A percentile compares a stretch with the other conserved stretches of the same genome.
Evolutionary conservation across 257 asterid species (phyloP).

Genomic region (Mentha longifolia): DNA sequence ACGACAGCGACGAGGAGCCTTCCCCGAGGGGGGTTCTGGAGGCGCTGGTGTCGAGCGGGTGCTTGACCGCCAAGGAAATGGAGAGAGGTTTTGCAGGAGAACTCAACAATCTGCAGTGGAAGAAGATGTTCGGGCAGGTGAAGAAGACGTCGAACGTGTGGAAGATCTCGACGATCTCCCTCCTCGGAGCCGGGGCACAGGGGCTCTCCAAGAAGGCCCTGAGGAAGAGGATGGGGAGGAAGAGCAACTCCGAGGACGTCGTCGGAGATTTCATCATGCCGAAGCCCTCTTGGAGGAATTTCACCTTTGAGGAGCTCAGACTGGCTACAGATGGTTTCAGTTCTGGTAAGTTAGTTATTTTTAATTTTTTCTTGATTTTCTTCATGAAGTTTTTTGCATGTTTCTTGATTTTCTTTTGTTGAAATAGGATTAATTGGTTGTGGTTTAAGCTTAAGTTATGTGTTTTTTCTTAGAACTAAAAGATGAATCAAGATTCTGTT

Average conservation of each 20-base stretch:
- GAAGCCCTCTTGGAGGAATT: slow-evolving; percentile 88
- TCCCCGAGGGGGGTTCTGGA: slow-evolving; percentile 87
- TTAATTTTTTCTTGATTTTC: no score
- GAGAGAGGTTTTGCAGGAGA: slow-evolving; percentile 38
- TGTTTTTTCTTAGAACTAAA: no score
- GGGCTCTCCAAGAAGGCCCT: slow-evolving; percentile 41
- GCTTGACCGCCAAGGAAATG: slow-evolving; percentile 28
- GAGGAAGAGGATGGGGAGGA: slow-evolving; percentile 53
- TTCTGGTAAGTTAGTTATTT: slow-evolving; percentile 45
- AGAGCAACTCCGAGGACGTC: slow-evolving; percentile 48
- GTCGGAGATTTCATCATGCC: slow-evolving; percentile 56
- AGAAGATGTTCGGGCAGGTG: slow-evolving; percentile 58
- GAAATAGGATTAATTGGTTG: background rate
- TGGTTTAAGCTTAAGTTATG: background rate
- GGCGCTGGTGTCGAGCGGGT: slow-evolving; percentile 47
- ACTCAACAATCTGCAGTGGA: slow-evolving; percentile 55
- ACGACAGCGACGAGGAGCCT: slow-evolving; percentile 44
- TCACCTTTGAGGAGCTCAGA: slow-evolving; percentile 60
- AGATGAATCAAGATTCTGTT: no score
- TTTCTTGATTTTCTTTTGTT: no score
- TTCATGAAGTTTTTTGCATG: background rate
- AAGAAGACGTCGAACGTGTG: slow-evolving; percentile 51
- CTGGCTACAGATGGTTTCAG: slow-evolving; percentile 72
- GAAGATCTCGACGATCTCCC: slow-evolving; percentile 48
- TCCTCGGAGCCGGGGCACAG: slow-evolving; percentile 40